phyloP scores from a whole-genome alignment of 345 rosid genomes.

The Populus simonii region DNA sequence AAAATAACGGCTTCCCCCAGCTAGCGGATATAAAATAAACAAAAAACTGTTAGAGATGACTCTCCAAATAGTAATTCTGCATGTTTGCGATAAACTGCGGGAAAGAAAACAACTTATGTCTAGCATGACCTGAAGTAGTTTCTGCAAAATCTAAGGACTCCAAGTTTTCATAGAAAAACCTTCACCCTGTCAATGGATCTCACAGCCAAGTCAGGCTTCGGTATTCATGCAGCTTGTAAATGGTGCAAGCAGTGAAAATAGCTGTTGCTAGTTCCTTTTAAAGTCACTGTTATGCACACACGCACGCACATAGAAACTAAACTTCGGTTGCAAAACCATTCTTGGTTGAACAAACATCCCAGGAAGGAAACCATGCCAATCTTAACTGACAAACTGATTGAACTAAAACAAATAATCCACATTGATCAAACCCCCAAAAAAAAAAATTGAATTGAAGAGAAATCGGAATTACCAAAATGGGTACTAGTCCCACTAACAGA shows the following conservation, averaged over 20 bases:
- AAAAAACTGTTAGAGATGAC: background rate
- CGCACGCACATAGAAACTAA: background rate
- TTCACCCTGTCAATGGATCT: background rate
- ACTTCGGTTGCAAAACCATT: background rate
- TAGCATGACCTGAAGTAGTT: background rate
- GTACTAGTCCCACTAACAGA: constrained; percentile 34
- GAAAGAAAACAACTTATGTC: background rate
- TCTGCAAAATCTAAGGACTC: background rate
- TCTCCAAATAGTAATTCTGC: background rate
- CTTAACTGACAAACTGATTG: background rate
- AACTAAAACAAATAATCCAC: background rate
- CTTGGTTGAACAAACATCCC: background rate
- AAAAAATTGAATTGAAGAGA: background rate
- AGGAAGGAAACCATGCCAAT: background rate
- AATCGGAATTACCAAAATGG: constrained; percentile 21
- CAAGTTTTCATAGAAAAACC: background rate
- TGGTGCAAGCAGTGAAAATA: background rate
- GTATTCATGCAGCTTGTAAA: background rate
- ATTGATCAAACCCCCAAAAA: background rate
- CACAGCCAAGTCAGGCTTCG: background rate
- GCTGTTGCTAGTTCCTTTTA: background rate
- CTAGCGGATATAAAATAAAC: background rate
- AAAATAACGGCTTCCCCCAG: background rate
- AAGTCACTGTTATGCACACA: background rate
- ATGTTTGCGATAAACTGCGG: background rate